Percentiles rank a stretch among this genome's conserved stretches.
Conservation (phyloP, 176 grass and related monocot species). For the barley (Hordeum vulgare) region DNA sequence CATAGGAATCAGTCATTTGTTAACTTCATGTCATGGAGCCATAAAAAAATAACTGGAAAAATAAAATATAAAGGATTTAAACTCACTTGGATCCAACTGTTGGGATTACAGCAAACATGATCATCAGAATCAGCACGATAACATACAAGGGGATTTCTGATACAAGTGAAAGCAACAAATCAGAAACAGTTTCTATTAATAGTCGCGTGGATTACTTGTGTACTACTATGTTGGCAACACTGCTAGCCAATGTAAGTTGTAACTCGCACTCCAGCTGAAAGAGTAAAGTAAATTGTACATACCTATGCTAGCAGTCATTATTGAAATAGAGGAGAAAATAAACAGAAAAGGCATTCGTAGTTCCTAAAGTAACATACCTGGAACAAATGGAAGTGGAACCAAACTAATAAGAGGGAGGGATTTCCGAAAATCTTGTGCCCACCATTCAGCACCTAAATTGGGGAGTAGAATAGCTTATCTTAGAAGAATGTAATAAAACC, state of each 20-base stretch:
- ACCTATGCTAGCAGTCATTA: background rate
- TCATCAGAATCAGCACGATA: slow-evolving; percentile 74
- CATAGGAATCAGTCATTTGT: background rate
- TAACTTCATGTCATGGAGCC: background rate
- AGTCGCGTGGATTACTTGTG: background rate
- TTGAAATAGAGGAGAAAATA: background rate
- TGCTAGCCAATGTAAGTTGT: background rate
- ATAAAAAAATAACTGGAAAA: background rate
- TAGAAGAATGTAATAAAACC: slow-evolving; percentile 1
- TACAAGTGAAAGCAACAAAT: slow-evolving; percentile 27
- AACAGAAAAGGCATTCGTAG: background rate
- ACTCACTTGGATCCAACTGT: slow-evolving; percentile 92
- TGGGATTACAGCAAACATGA: slow-evolving; percentile 66
- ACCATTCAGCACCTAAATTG: slow-evolving; percentile 93
- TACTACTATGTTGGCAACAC: background rate
- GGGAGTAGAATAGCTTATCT: background rate
- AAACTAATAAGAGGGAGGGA: slow-evolving; percentile 76
- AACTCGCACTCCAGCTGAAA: background rate
- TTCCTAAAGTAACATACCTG: slow-evolving; percentile 46
- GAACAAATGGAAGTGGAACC: slow-evolving; percentile 78
- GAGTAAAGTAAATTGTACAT: background rate
- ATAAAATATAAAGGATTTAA: background rate
- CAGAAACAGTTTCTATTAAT: slow-evolving; percentile 3
- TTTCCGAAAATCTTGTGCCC: slow-evolving; percentile 93
- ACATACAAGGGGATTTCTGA: slow-evolving; percentile 82